phyloP scores from a whole-genome alignment of 805 yeast species.

The Nakazawaea pomicola region DNA sequence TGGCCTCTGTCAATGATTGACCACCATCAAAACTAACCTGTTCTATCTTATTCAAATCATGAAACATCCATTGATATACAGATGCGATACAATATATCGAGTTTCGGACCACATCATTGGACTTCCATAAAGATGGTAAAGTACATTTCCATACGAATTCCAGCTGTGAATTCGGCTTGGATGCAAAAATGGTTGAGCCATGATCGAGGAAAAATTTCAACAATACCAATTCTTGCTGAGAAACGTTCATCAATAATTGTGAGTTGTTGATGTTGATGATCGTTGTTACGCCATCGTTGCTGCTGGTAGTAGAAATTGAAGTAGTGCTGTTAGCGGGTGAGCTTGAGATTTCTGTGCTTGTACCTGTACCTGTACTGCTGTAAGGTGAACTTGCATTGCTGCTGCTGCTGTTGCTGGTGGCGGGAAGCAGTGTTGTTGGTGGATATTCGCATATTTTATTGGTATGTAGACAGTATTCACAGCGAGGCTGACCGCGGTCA shows the following conservation, averaged over 20 bases:
- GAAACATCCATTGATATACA: not conserved
- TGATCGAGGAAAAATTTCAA: not conserved
- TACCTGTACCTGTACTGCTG: too few relatives aligned
- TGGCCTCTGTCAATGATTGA: not conserved
- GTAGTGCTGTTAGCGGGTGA: too few relatives aligned
- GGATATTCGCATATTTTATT: slow-evolving; percentile 6
- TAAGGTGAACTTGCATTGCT: not conserved
- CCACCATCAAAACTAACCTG: not conserved
- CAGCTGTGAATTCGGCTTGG: not conserved
- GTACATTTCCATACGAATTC: not conserved
- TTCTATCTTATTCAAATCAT: not conserved
- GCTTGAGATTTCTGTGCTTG: too few relatives aligned
- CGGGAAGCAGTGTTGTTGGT: too few relatives aligned
- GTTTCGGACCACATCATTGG: not conserved
- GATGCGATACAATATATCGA: slow-evolving; percentile 7
- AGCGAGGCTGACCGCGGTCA: slow-evolving; percentile 2
- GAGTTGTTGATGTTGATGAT: not conserved
- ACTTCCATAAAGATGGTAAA: slow-evolving; percentile 3
- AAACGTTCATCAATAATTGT: not conserved
- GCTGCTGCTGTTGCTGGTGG: not conserved
- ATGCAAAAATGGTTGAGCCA: not conserved
- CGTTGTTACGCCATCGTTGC: too few relatives aligned
- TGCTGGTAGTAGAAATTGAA: too few relatives aligned
- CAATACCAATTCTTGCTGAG: not conserved
- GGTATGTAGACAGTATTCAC: slow-evolving; percentile 8